phyloP scores from a whole-genome alignment of 768 basidiomycete species.

The Phaffia australis region DNA sequence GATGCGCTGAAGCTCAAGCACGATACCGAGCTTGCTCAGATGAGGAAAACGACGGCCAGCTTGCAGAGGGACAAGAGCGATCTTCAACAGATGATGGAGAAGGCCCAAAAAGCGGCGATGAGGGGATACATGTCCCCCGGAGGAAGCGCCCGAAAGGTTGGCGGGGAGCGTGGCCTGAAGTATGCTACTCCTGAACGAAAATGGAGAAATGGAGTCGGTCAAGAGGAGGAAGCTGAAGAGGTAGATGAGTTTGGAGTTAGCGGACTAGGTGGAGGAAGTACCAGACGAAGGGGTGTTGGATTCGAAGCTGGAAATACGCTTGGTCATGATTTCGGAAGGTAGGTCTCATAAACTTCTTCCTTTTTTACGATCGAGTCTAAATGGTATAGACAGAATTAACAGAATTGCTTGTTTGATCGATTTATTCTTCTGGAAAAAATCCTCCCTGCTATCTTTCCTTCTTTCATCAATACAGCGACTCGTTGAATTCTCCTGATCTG shows the following conservation, averaged over 20 bases:
- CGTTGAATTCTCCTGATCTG: no score
- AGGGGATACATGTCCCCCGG: conserved; percentile 5
- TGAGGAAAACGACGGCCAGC: conserved; percentile 73
- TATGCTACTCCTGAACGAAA: conserved; percentile 17
- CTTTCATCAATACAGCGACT: no score
- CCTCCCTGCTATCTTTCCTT: no score
- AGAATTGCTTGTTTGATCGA: no score
- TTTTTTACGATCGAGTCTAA: no score
- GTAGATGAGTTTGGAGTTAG: conserved; percentile 39
- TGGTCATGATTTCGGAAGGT: conserved; percentile 29
- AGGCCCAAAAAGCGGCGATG: conserved; percentile 44
- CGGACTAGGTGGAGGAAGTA: conserved; percentile 31
- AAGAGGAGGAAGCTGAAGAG: conserved; percentile 36
- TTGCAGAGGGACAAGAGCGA: conserved; percentile 87
- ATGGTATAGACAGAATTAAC: no score
- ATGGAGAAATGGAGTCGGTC: conserved; percentile 19
- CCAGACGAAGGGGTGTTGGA: conserved; percentile 34
- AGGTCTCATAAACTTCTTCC: not conserved
- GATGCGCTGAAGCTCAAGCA: conserved; percentile 78
- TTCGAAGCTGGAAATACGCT: conserved; percentile 36
- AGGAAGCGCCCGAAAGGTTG: conserved; percentile 18
- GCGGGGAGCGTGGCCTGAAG: conserved; percentile 9
- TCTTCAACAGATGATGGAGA: conserved; percentile 67
- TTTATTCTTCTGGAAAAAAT: no score
- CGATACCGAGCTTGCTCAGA: conserved; percentile 87